phyloP scores from a whole-genome alignment of 495 filamentous ascomycete genomes.

The Penicillium steckii region DNA sequence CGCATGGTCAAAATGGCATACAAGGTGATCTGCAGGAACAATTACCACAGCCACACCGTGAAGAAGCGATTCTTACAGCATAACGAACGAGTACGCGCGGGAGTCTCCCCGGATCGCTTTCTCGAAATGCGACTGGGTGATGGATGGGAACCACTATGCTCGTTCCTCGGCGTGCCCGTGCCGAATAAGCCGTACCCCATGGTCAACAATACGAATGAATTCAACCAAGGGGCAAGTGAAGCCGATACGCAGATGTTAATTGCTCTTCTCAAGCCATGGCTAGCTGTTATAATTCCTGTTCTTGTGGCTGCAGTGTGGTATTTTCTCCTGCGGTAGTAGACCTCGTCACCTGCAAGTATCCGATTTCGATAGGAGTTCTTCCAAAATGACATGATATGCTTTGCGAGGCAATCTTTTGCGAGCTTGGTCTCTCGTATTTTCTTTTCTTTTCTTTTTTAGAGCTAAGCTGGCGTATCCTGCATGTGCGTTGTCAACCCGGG shows the following conservation, averaged over 20 bases:
- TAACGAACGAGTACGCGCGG: constrained; percentile 3
- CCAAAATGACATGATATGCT: not conserved
- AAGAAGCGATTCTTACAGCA: constrained; percentile 1
- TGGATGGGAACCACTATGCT: constrained; percentile 31
- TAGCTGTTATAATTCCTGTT: not conserved
- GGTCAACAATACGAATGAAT: constrained; percentile 23
- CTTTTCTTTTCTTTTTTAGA: not conserved
- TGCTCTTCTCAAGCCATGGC: not conserved
- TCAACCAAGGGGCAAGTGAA: constrained; percentile 11
- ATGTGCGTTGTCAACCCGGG: not conserved
- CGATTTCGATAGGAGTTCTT: not conserved
- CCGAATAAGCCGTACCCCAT: constrained; percentile 24
- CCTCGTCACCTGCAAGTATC: not conserved
- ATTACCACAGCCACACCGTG: constrained; percentile 4
- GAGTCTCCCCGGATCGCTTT: not conserved
- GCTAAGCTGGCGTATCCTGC: not conserved
- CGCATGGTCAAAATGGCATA: constrained; percentile 3
- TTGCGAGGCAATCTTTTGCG: not conserved
- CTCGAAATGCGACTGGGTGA: constrained; percentile 23
- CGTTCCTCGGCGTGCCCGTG: constrained; percentile 26
- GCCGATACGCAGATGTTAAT: not conserved
- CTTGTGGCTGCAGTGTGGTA: not conserved
- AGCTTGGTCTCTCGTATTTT: not conserved
- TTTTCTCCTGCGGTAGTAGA: not conserved
- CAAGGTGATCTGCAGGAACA: constrained; percentile 15